Percentiles rank a stretch among this genome's conserved stretches.
phyloP scores from a whole-genome alignment of 352 stramenopile genomes.

The Nothophytophthora sp. region DNA sequence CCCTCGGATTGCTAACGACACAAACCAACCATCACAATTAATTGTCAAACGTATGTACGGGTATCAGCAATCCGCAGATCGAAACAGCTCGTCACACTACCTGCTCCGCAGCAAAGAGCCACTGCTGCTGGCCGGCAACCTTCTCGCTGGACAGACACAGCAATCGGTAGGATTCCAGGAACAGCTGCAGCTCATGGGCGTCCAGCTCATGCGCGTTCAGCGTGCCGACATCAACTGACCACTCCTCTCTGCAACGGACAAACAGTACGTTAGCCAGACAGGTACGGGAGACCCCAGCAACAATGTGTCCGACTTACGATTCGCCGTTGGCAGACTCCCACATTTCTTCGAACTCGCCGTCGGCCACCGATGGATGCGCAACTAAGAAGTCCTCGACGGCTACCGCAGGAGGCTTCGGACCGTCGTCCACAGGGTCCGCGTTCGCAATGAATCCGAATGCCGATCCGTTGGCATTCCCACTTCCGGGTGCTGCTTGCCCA shows the following conservation, averaged over 20 bases:
- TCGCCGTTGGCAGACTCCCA: constrained; percentile 79
- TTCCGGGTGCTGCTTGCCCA: constrained; percentile 16
- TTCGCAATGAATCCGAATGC: constrained; percentile 82
- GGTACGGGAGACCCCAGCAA: background rate
- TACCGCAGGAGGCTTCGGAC: constrained; percentile 32
- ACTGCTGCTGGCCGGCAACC: constrained; percentile 76
- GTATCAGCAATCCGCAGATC: too few species aligned
- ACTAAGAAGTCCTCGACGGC: constrained; percentile 64
- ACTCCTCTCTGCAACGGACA: constrained; percentile 62
- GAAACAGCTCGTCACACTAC: too few species aligned
- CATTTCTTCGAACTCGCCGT: constrained; percentile 67
- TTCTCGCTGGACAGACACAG: constrained; percentile 72
- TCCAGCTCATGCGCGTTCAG: constrained; percentile 55
- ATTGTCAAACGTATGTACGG: too few species aligned
- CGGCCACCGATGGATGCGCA: constrained; percentile 41
- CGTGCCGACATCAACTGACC: constrained; percentile 54
- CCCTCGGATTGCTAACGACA: constrained; percentile 58
- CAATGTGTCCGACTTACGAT: constrained; percentile 44
- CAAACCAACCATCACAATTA: too few species aligned
- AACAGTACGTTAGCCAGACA: constrained; percentile 5
- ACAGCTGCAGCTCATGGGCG: constrained; percentile 50
- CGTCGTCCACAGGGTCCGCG: constrained; percentile 41
- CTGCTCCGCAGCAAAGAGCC: constrained; percentile 82
- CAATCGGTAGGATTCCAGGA: constrained; percentile 68
- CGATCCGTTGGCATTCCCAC: constrained; percentile 33